phyloP scores from a whole-genome alignment of 2,329 filamentous ascomycete species.

The Pseudopyricularia cyperi region DNA sequence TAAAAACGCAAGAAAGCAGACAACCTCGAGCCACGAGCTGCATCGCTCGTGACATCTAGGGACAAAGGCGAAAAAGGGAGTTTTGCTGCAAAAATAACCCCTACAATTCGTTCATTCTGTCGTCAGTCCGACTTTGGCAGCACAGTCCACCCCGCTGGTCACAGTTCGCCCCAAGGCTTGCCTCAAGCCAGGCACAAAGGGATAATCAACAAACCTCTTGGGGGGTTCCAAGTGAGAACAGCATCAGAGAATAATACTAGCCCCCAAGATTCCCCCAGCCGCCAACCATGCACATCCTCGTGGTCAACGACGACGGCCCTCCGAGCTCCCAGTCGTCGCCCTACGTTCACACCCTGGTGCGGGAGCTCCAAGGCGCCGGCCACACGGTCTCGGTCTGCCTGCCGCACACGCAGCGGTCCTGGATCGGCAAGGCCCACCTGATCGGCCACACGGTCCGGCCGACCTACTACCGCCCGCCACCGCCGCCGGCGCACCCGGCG shows the following conservation, averaged over 20 bases:
- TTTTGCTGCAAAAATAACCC: no score
- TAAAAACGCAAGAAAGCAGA: no score
- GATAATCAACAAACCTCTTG: not conserved
- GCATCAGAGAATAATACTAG: not conserved
- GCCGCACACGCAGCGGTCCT: conserved; percentile 83
- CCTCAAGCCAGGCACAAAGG: no score
- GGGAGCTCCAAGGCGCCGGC: conserved; percentile 57
- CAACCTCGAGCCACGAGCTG: no score
- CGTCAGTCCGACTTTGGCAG: no score
- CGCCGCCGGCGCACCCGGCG: conserved; percentile 17
- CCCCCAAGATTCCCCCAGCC: not conserved
- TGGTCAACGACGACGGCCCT: conserved; percentile 72
- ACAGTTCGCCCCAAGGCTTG: no score
- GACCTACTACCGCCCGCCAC: conserved; percentile 59
- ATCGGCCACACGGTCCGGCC: conserved; percentile 81
- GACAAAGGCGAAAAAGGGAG: no score
- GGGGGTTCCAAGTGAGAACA: not conserved
- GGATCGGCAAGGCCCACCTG: conserved; percentile 97
- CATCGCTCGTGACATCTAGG: no score
- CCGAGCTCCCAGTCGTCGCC: conserved; percentile 67
- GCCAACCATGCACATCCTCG: conserved; percentile 44
- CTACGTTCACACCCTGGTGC: conserved; percentile 64
- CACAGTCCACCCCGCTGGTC: no score
- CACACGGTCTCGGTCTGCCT: conserved; percentile 87
- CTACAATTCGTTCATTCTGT: no score